Conservation (phyloP, 2,329 filamentous ascomycete genomes). For the Microdochium trichocladiopsis region DNA sequence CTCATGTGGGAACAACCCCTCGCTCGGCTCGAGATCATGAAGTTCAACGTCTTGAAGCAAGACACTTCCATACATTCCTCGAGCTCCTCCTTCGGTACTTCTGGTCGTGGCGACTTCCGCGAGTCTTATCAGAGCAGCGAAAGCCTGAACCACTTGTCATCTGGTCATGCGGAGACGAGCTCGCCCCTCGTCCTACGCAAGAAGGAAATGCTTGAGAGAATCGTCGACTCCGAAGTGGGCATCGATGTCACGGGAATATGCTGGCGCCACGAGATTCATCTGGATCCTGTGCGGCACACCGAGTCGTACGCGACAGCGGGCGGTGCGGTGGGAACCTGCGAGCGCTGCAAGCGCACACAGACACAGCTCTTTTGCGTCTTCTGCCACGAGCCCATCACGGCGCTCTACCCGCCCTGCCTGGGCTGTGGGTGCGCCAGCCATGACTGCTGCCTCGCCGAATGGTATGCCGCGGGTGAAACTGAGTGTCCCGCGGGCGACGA, state of each 20-base stretch:
- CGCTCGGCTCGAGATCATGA: constrained; percentile 58
- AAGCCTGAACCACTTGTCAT: constrained; percentile 22
- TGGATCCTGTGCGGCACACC: constrained; percentile 51
- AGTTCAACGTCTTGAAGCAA: constrained; percentile 58
- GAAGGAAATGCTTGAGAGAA: constrained; percentile 41
- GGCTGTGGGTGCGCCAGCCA: constrained; percentile 57
- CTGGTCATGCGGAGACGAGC: constrained; percentile 23
- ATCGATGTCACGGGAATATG: constrained; percentile 59
- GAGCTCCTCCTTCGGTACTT: constrained; percentile 8
- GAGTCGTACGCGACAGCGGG: constrained; percentile 31
- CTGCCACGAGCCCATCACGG: constrained; percentile 53
- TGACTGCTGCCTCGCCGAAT: constrained; percentile 50
- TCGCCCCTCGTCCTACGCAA: constrained; percentile 51
- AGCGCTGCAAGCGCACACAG: constrained; percentile 45
- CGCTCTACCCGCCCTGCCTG: constrained; percentile 54
- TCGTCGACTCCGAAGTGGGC: constrained; percentile 46
- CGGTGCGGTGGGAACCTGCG: constrained; percentile 33
- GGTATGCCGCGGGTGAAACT: constrained; percentile 49
- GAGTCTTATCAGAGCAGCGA: constrained; percentile 26
- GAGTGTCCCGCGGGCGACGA: constrained; percentile 58
- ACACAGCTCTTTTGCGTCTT: constrained; percentile 54
- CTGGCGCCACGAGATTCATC: constrained; percentile 53
- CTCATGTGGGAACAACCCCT: constrained; percentile 60
- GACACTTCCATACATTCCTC: constrained; percentile 23
- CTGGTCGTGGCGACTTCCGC: constrained; percentile 22